These are phyloP conservation scores for Mycena rebaudengoi DNA, from an alignment of 768 basidiomycete genomes.

Conservation along the genomic window DNA sequence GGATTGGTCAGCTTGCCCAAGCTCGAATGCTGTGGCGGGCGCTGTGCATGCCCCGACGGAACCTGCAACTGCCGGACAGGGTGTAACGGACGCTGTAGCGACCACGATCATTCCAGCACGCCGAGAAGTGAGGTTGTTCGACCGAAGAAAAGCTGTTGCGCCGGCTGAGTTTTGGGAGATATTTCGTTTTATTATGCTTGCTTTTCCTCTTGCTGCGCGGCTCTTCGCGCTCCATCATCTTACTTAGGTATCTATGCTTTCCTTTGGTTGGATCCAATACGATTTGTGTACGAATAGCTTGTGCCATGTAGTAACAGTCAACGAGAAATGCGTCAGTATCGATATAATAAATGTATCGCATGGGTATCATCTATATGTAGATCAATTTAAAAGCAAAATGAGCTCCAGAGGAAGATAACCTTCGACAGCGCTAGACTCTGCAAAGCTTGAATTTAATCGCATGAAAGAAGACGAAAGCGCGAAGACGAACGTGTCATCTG, in stretches of 20 bases:
- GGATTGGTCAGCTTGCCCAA: conserved; percentile 67
- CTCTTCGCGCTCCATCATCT: too few relatives aligned
- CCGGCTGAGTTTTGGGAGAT: conserved; percentile 5
- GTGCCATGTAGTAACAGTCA: conserved; percentile 4
- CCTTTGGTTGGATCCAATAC: neutral
- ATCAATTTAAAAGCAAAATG: conserved; percentile 13
- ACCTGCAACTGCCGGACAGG: conserved; percentile 63
- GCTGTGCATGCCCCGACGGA: conserved; percentile 63
- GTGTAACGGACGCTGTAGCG: conserved; percentile 63
- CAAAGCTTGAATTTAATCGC: conserved; percentile 5
- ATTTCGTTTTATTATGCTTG: neutral
- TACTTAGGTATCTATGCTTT: neutral
- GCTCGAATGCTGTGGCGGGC: conserved; percentile 72
- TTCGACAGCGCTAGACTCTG: conserved; percentile 45
- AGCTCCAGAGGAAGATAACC: neutral
- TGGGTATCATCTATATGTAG: conserved; percentile 7
- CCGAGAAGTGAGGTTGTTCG: conserved; percentile 1
- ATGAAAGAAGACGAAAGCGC: conserved; percentile 4
- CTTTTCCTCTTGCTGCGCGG: neutral
- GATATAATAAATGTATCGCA: neutral
- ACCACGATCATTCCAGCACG: too few relatives aligned
- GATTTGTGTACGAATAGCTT: conserved; percentile 19
- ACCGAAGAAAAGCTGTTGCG: conserved; percentile 22
- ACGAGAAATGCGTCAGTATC: conserved; percentile 8
- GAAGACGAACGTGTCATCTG: conserved; percentile 69